Percentiles rank a stretch among this genome's conserved stretches.
Conservation (phyloP, 208 protist genomes). For the Crithidia bombi region DNA sequence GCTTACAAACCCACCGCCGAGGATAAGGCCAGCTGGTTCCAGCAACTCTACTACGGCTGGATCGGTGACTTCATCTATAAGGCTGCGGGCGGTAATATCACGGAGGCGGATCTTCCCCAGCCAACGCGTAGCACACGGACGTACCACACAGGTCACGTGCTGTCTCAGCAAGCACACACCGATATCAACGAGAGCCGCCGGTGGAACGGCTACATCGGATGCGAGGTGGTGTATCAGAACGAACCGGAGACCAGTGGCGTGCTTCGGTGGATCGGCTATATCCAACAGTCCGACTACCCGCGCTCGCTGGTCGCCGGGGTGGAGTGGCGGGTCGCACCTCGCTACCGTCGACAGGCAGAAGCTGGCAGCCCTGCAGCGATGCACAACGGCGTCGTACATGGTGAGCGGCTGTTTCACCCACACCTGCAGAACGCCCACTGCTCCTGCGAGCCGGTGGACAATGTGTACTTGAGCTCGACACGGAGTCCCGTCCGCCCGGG, state of each 20-base stretch:
- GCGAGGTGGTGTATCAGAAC: conserved; percentile 36
- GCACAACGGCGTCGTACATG: conserved; percentile 51
- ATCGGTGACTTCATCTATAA: conserved; percentile 55
- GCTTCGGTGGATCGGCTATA: conserved; percentile 57
- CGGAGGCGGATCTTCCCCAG: conserved; percentile 36
- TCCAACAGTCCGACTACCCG: conserved; percentile 46
- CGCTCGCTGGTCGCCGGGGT: conserved; percentile 43
- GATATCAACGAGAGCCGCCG: conserved; percentile 32
- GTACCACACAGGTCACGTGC: conserved; percentile 33
- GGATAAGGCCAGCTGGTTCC: conserved; percentile 47
- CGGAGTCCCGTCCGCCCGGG: conserved; percentile 2
- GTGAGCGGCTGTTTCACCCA: conserved; percentile 45
- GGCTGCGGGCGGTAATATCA: conserved; percentile 40
- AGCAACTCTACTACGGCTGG: conserved; percentile 61
- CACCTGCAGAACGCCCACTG: conserved; percentile 13
- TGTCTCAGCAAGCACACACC: conserved; percentile 40
- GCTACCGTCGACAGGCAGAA: conserved; percentile 25
- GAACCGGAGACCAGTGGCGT: conserved; percentile 40
- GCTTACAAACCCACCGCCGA: conserved; percentile 32
- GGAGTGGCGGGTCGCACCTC: conserved; percentile 48
- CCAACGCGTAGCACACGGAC: conserved; percentile 34
- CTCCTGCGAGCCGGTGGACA: conserved; percentile 47
- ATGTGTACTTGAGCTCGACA: conserved; percentile 25
- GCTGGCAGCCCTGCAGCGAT: conserved; percentile 3
- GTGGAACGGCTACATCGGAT: conserved; percentile 41